A percentile compares a stretch with the other conserved stretches of the same genome.
phyloP scores from a whole-genome alignment of 345 rosid species.

The Euphorbia tirucalli region DNA sequence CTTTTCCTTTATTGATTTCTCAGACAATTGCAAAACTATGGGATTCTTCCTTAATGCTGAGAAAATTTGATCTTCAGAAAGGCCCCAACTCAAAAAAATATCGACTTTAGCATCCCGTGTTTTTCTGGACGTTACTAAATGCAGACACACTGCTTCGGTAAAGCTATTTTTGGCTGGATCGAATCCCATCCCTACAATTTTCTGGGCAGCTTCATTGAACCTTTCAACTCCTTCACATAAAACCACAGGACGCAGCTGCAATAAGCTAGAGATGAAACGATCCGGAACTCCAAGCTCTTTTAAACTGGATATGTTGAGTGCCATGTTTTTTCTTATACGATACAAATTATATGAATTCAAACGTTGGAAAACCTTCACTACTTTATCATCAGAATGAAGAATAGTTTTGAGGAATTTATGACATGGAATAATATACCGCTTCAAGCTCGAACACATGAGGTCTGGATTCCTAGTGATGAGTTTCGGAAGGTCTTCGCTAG shows the following conservation, averaged over 20 bases:
- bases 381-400: neutral
- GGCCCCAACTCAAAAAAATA: constrained; percentile 28
- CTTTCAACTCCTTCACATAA: neutral
- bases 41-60: constrained; percentile 35
- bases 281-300: too few relatives aligned
- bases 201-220: constrained; percentile 19
- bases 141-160: constrained; percentile 23
- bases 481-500: neutral
- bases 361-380: too few relatives aligned
- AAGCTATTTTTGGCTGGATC: constrained; percentile 25
- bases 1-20: neutral
- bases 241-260: too few relatives aligned
- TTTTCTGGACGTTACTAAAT: constrained; percentile 4
- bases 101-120: constrained; percentile 19
- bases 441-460: neutral
- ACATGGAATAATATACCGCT: neutral
- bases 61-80: constrained; percentile 19
- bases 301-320: too few relatives aligned
- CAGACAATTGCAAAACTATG: neutral
- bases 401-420: neutral
- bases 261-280: too few relatives aligned
- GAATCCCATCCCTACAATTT: constrained; percentile 32
- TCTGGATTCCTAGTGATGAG: neutral
- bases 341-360: too few relatives aligned
- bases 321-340: too few relatives aligned